These are phyloP conservation scores for Aspergillus udagawae DNA, from an alignment of 2,329 filamentous ascomycete species.

Conservation along the genomic window DNA sequence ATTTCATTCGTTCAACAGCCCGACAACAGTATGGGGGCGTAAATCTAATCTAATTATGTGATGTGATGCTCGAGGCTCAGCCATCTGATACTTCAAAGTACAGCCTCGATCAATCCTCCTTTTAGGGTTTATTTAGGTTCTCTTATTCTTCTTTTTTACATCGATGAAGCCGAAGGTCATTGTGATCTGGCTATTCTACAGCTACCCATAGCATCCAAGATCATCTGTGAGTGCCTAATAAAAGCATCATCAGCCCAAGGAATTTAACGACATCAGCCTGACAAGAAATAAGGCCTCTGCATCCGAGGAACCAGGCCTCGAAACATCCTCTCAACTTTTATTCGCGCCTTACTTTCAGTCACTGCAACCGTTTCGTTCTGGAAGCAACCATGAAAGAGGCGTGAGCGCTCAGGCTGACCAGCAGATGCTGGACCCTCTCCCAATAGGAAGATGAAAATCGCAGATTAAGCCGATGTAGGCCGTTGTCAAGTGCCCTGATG, in stretches of 20 bases:
- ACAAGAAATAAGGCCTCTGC: background rate
- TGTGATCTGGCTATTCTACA: background rate
- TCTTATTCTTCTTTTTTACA: no score
- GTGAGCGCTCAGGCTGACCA: background rate
- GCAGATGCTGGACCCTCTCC: background rate
- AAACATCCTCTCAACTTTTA: background rate
- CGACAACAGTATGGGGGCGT: background rate
- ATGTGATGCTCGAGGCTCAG: background rate
- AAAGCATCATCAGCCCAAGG: background rate
- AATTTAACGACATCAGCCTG: no score
- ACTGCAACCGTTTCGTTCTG: conserved; percentile 2
- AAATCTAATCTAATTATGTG: background rate
- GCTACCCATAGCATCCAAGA: background rate
- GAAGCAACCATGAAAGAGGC: background rate
- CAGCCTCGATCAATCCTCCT: background rate
- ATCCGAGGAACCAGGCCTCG: background rate
- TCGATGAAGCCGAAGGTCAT: background rate
- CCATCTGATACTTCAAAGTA: background rate
- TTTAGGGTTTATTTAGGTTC: background rate
- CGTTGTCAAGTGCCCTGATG: background rate
- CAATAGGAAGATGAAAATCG: background rate
- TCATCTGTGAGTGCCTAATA: background rate
- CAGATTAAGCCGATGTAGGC: background rate
- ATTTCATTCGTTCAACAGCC: background rate
- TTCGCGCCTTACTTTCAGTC: background rate